Evolutionary conservation across 1,139 yeast genomes (phyloP), one percentile per base, ranked within the genome.

Genomic region (Yamadazyma mexicana): DNA sequence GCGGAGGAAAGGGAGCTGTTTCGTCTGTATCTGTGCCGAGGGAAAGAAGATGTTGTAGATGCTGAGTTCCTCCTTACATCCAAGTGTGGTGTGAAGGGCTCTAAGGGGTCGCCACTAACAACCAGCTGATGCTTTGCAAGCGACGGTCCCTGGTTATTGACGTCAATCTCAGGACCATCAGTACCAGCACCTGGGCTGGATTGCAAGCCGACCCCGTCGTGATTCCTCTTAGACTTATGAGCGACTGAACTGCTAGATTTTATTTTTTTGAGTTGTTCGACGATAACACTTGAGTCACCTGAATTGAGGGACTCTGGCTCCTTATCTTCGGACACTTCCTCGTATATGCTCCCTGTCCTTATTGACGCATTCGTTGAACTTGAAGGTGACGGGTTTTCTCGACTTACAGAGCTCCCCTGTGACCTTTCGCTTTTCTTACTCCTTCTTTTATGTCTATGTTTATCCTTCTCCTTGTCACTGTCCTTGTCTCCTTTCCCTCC

Each of bases 1-100:
- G 46, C 32, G 1, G 52, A 46, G 4, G 50, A 45, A 14, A 49
- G 33, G 8, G 53, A 49, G 34, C 51, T 47, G 38, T 49, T 48
- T 8, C 49, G 35, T 33, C 52, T 40, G 18, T 35, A 40, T 18
- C 33, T 37, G 14, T 30, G 31, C 23, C 35, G 45, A 5, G 50
- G 42, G 3, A 40, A 22, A 0, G 51, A 47, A 1, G 50, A 38
- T 6, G 41, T 39, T 8, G 51, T 46, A 3, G 52, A 47, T 3
- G 47, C 23, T 1, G 51, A 47, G 26, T 42, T 42, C 27, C 49
- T 39, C 29, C 51, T 44, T 14, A 23, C 34, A 3, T 45, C 49
- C 28, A 31, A 17, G 22, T 32, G 33, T 4, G 33, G 27, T 3
- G 18, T 18, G 9, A 23, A 22, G 3, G 37, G 40, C 14, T 40